Evolutionary conservation across 1,284 basidiomycete genomes (phyloP).

Genomic region (Athelia sp.): DNA sequence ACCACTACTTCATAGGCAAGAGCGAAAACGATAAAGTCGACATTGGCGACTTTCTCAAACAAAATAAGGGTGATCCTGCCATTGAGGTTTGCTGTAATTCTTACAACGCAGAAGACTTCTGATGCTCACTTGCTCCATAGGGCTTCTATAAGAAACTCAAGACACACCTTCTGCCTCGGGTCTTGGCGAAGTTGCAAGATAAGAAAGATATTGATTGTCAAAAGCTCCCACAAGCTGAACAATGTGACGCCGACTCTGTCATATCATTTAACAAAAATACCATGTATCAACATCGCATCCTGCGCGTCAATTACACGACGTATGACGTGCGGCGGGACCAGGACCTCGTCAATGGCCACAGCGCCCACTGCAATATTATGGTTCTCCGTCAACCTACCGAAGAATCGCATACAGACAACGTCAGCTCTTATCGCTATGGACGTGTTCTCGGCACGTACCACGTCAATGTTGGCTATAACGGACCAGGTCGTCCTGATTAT

Average conservation of each 20-base stretch:
- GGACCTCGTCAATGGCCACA: constrained; percentile 31
- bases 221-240: background rate
- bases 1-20: constrained; percentile 12
- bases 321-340: constrained; percentile 34
- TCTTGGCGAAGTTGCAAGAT: background rate
- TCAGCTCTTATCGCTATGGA: background rate
- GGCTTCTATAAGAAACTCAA: constrained; percentile 7
- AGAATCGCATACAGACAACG: constrained; percentile 1
- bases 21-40: background rate
- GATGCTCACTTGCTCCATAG: constrained; percentile 1
- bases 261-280: constrained; percentile 17
- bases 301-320: constrained; percentile 38
- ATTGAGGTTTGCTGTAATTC: background rate
- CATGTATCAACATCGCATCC: constrained; percentile 25
- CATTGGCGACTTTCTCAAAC: background rate
- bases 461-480: background rate
- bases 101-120: background rate
- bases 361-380: constrained; percentile 30
- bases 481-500: background rate
- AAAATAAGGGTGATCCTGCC: constrained; percentile 8
- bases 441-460: constrained; percentile 1
- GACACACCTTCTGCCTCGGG: constrained; percentile 4
- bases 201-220: constrained; percentile 2
- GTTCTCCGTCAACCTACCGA: constrained; percentile 20
- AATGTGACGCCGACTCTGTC: constrained; percentile 11